A percentile compares a stretch with the other conserved stretches of the same genome.
phyloP scores from a whole-genome alignment of 2,329 filamentous ascomycete genomes.

The Fusarium concolor region DNA sequence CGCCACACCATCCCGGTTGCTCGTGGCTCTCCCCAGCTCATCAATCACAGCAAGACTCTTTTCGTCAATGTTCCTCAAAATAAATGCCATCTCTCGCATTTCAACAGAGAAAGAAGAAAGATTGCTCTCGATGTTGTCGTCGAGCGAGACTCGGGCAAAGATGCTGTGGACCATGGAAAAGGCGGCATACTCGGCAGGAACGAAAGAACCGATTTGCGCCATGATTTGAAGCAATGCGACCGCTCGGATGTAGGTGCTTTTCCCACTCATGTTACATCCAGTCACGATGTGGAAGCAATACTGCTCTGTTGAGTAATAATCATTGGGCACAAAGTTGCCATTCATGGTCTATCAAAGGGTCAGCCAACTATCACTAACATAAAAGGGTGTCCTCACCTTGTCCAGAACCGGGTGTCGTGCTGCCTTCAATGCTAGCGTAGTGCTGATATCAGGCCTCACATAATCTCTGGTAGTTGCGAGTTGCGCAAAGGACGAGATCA shows the following conservation, averaged over 20 bases:
- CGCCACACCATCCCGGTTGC: slow-evolving; percentile 85
- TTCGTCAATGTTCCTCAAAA: slow-evolving; percentile 82
- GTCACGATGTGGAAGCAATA: slow-evolving; percentile 93
- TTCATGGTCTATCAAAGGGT: slow-evolving; percentile 62
- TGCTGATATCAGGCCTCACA: slow-evolving; percentile 74
- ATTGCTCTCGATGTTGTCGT: slow-evolving; percentile 90
- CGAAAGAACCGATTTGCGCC: slow-evolving; percentile 92
- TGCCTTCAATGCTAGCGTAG: slow-evolving; percentile 76
- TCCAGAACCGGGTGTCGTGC: slow-evolving; percentile 85
- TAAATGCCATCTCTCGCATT: slow-evolving; percentile 96
- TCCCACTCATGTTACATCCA: slow-evolving; percentile 98
- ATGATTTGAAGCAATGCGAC: slow-evolving; percentile 88
- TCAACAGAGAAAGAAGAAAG: slow-evolving; percentile 94
- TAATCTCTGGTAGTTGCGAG: slow-evolving; percentile 71
- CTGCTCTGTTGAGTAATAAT: slow-evolving; percentile 85
- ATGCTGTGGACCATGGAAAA: slow-evolving; percentile 85
- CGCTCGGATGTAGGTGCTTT: slow-evolving; percentile 92
- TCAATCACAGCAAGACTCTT: slow-evolving; percentile 87
- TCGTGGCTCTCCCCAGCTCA: slow-evolving; percentile 91
- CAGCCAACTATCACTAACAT: not conserved
- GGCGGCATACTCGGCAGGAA: slow-evolving; percentile 85
- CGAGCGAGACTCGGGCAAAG: slow-evolving; percentile 87
- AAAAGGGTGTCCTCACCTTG: slow-evolving; percentile 57
- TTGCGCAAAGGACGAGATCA: slow-evolving; percentile 82
- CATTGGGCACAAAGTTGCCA: slow-evolving; percentile 84